Conservation (phyloP, 129 eudicot species). For the Rutidosis leptorrhynchoides region DNA sequence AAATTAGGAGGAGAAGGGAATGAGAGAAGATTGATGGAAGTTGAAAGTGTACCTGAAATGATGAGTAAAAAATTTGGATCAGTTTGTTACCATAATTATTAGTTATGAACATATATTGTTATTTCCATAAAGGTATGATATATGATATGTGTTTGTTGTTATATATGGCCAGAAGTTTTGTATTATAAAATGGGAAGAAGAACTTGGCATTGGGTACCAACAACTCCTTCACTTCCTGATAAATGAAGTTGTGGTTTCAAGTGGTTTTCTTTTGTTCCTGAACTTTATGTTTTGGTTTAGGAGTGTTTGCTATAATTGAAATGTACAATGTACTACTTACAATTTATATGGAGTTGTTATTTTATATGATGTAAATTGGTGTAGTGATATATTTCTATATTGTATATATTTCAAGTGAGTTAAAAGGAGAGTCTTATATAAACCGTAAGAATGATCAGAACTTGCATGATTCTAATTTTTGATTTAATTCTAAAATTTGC, state of each 20-base stretch:
- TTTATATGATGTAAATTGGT: too few relatives aligned
- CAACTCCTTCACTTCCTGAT: slow-evolving; percentile 67
- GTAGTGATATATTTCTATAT: too few relatives aligned
- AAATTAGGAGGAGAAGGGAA: slow-evolving; percentile 40
- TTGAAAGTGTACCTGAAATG: slow-evolving; percentile 65
- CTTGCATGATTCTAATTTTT: too few relatives aligned
- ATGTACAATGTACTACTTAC: too few relatives aligned
- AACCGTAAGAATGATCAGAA: too few relatives aligned
- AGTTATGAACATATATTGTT: slow-evolving; percentile 77
- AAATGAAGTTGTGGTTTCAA: slow-evolving; percentile 91
- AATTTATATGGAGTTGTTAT: too few relatives aligned
- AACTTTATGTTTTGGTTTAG: slow-evolving; percentile 45
- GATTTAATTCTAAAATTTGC: too few relatives aligned
- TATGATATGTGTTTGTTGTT: slow-evolving; percentile 74
- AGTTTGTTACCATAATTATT: slow-evolving; percentile 82
- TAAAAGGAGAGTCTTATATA: too few relatives aligned
- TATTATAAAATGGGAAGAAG: slow-evolving; percentile 56
- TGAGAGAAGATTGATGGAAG: slow-evolving; percentile 53
- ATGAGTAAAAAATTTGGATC: slow-evolving; percentile 71
- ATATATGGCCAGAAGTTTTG: slow-evolving; percentile 89
- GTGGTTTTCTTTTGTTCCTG: slow-evolving; percentile 84
- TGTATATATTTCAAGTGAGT: too few relatives aligned
- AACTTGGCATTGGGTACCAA: slow-evolving; percentile 95
- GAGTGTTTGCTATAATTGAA: too few relatives aligned
- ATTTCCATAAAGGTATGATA: slow-evolving; percentile 80